Base-by-base conservation (phyloP, 768 basidiomycete genomes). In the Suillus decipiens region DNA sequence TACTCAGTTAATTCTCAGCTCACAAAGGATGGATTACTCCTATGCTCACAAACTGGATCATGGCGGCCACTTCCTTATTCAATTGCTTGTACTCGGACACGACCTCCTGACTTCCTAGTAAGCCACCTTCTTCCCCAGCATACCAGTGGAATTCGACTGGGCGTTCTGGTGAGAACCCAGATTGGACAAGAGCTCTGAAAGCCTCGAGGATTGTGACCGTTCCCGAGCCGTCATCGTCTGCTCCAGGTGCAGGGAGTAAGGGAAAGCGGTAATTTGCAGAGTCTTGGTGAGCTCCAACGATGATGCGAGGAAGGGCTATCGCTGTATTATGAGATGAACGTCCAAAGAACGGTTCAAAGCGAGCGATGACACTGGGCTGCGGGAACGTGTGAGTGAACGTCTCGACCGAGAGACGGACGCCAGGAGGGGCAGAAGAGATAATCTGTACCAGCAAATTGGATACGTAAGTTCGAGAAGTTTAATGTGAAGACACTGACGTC, bases 91-190 rank as follows among this genome's bases (percentile, higher is more conserved):
- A 86, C 33, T 71, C 73, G 36, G 78, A 78, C 5, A 82, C 85
- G 62, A 88, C 77, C 8, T 84, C 86, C 64, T 84, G 83, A 42
- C 82, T 60, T 22, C 60, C 60, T 19, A 70, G 59, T 34, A 65
- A 57, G 37, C 69, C 64, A 56, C 64, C 73, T 56, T 74, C 90
- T 80, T 92, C 90, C 48, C 87, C 90, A 58, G 90, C 88, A 71
- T 92, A 93, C 92, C 90, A 92, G 67, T 92, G 89, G 74, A 93
- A 93, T 71, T 93, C 89, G 39, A 93, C 80, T 6, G 86, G 78
- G 50, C 84, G 83, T 63, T 80, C 76, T 59, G 91, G 91, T 47
- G 73, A 82, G 80, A 89, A 93, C 70, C 87, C 84, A 42, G 88
- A 82, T 33, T 83, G 81, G 66, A 93, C 79, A 62, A 93, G 78